A percentile compares a stretch with the other conserved stretches of the same genome.
phyloP scores from a whole-genome alignment of 73 alveolate species.

The Symbiodinium natans region DNA sequence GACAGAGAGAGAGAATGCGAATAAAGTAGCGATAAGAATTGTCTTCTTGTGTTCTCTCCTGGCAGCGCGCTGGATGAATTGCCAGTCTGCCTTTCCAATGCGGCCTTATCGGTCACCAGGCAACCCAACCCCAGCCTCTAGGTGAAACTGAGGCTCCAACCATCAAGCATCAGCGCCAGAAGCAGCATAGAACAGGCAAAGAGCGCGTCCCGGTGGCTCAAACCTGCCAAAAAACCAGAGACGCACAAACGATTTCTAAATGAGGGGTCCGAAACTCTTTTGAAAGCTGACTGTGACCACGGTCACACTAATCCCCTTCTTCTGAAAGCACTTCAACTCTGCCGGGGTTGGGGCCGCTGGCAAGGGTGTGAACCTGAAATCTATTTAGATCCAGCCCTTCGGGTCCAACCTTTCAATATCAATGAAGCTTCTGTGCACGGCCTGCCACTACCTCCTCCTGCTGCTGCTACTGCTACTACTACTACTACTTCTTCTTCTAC shows the following conservation, averaged over 20 bases:
- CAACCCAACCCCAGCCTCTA: no score
- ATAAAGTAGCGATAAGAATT: background rate
- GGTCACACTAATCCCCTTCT: no score
- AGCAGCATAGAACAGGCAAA: constrained; percentile 85
- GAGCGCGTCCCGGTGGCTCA: constrained; percentile 52
- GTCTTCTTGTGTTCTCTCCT: background rate
- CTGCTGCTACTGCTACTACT: no score
- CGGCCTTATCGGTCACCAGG: background rate
- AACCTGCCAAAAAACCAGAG: constrained; percentile 13
- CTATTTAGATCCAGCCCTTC: no score
- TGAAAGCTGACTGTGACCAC: background rate
- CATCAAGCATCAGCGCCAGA: constrained; percentile 75
- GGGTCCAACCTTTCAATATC: no score
- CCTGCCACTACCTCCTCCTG: no score
- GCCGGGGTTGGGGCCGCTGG: no score
- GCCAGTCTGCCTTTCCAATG: constrained; percentile 51
- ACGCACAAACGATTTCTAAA: no score
- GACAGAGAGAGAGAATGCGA: background rate
- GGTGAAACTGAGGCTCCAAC: background rate
- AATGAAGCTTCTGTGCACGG: no score
- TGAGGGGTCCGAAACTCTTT: background rate
- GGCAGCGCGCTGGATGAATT: constrained; percentile 82
- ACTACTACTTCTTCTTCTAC: no score
- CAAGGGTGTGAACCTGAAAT: no score
- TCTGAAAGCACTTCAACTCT: no score